Percentiles rank a stretch among this genome's conserved stretches.
Evolutionary conservation across 75 land plant species (phyloP).

Genomic region (Selaginella tamariscina): DNA sequence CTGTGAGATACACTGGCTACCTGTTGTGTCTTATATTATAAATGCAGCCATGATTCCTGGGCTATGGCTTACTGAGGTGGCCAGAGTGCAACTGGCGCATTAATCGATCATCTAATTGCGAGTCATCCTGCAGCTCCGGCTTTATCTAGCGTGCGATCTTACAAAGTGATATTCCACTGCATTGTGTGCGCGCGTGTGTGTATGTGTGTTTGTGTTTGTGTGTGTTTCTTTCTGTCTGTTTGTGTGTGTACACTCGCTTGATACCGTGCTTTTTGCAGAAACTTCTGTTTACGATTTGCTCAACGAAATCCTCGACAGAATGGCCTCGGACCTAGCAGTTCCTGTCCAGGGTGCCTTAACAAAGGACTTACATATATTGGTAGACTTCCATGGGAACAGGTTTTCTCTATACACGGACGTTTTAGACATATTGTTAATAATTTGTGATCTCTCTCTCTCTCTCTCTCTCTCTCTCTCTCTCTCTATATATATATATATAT

Average conservation of each 20-base stretch:
- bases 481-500: too few species aligned
- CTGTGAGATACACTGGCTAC: background rate
- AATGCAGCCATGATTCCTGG: constrained; percentile 93
- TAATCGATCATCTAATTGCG: constrained; percentile 74
- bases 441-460: too few species aligned
- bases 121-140: constrained; percentile 64
- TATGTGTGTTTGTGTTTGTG: background rate
- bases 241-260: background rate
- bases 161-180: too few species aligned
- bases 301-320: constrained; percentile 51
- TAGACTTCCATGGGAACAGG: constrained; percentile 98
- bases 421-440: too few species aligned
- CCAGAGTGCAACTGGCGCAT: constrained; percentile 96
- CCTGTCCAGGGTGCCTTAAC: constrained; percentile 77
- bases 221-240: background rate
- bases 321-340: constrained; percentile 37
- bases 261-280: constrained; percentile 41
- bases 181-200: too few species aligned
- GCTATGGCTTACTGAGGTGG: constrained; percentile 98
- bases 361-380: constrained; percentile 66
- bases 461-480: too few species aligned
- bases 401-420: too few species aligned
- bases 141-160: constrained; percentile 83
- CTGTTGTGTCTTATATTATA: too few species aligned
- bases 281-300: constrained; percentile 61